These are phyloP conservation scores for Castanea sativa DNA, from an alignment of 306 rosid genomes.

Conservation along the genomic window DNA sequence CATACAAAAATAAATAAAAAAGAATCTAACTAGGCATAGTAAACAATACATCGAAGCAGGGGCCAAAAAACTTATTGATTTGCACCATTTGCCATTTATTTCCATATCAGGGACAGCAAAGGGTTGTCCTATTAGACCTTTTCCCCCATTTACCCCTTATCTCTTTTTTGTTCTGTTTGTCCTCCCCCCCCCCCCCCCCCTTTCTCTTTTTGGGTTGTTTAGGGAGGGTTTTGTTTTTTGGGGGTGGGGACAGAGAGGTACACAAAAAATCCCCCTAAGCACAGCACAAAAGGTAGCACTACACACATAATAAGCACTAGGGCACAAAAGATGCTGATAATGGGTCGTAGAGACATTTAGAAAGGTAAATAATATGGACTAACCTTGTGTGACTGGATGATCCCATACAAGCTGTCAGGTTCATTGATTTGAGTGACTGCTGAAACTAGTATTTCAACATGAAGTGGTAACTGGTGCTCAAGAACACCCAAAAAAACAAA, in stretches of 20 bases:
- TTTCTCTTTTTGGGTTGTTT: too few species aligned
- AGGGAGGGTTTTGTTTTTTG: too few species aligned
- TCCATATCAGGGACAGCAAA: not conserved
- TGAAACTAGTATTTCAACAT: conserved; percentile 78
- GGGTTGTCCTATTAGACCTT: not conserved
- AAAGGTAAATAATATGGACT: conserved; percentile 22
- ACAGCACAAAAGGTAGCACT: not conserved
- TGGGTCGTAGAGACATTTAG: not conserved
- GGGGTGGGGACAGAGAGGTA: not conserved
- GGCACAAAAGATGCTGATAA: not conserved
- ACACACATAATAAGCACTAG: not conserved
- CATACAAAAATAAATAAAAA: too few species aligned
- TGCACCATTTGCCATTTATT: not conserved
- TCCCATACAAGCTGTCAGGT: conserved; percentile 95
- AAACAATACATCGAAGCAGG: not conserved
- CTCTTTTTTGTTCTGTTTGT: not conserved
- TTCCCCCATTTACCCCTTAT: not conserved
- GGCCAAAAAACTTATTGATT: not conserved
- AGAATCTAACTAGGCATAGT: too few species aligned
- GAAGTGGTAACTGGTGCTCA: conserved; percentile 65
- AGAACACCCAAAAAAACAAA: conserved; percentile 17
- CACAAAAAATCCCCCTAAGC: not conserved
- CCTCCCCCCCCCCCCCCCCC: too few species aligned
- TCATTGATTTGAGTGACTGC: conserved; percentile 86
- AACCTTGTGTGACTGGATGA: conserved; percentile 89